A percentile compares a stretch with the other conserved stretches of the same genome.
Evolutionary conservation across 805 yeast genomes (phyloP).

Genomic region (Yamadazyma nakazawae): DNA sequence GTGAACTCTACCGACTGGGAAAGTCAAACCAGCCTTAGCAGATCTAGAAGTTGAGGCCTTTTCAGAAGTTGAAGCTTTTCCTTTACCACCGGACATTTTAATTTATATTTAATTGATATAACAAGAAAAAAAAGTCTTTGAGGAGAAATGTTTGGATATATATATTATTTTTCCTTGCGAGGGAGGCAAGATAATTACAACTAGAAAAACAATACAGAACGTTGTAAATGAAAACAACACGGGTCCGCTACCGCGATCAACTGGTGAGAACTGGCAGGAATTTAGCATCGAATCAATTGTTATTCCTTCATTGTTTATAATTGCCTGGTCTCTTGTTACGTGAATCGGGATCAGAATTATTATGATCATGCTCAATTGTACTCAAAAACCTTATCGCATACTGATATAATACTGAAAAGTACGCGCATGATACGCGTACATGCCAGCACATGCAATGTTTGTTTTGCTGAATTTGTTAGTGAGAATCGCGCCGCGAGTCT

Average conservation of each 20-base stretch:
- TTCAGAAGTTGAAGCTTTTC: slow-evolving; percentile 91
- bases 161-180: slow-evolving; percentile 4
- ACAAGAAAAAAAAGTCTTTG: slow-evolving; percentile 1
- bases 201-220: background rate
- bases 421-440: background rate
- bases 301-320: background rate
- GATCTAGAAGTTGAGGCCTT: slow-evolving; percentile 98
- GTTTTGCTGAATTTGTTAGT: background rate
- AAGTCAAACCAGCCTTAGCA: slow-evolving; percentile 96
- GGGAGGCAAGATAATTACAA: background rate
- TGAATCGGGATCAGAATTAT: background rate
- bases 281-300: too few species aligned
- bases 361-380: background rate
- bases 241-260: background rate
- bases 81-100: slow-evolving; percentile 79
- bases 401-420: background rate
- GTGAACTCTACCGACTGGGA: slow-evolving; percentile 99
- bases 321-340: background rate
- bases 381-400: background rate
- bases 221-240: background rate
- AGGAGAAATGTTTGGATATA: slow-evolving; percentile 4
- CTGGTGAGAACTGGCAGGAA: background rate
- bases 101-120: slow-evolving; percentile 16
- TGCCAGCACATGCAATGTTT: background rate
- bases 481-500: slow-evolving; percentile 1